phyloP scores from a whole-genome alignment of 1,284 basidiomycete genomes.

The Leccinum subrobustum region DNA sequence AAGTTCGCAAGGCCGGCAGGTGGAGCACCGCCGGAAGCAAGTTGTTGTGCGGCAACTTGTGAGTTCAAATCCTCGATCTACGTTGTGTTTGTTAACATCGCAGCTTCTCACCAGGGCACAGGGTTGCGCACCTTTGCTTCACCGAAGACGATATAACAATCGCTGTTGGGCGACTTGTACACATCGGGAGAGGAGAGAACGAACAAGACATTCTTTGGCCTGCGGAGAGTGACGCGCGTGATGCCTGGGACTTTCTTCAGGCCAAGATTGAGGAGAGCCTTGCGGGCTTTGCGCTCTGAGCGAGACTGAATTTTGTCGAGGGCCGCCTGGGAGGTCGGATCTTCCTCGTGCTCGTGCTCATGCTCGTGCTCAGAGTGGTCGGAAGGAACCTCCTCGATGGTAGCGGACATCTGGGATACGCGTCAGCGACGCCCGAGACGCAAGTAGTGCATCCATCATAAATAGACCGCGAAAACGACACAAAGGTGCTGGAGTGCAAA shows the following conservation, averaged over 20 bases:
- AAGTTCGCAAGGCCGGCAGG: constrained; percentile 51
- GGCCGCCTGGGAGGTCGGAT: constrained; percentile 79
- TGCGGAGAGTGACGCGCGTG: constrained; percentile 91
- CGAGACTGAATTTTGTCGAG: constrained; percentile 93
- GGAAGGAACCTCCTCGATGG: constrained; percentile 77
- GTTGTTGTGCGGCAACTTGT: constrained; percentile 84
- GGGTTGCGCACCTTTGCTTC: constrained; percentile 78
- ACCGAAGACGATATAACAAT: constrained; percentile 98
- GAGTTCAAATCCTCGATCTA: constrained; percentile 91
- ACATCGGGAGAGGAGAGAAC: constrained; percentile 95
- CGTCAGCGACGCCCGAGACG: constrained; percentile 22
- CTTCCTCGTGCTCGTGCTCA: constrained; percentile 48
- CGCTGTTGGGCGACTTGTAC: constrained; percentile 96
- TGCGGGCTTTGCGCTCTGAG: constrained; percentile 89
- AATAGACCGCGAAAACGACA: not conserved
- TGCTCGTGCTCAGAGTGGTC: constrained; percentile 73
- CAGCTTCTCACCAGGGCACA: constrained; percentile 4
- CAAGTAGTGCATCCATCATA: constrained; percentile 23
- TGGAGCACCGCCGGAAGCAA: constrained; percentile 53
- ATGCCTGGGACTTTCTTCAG: constrained; percentile 92
- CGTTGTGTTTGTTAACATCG: not conserved
- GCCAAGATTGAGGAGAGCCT: constrained; percentile 84
- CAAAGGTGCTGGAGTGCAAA: not conserved
- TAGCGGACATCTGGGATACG: constrained; percentile 61
- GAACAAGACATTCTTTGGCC: constrained; percentile 95